Conservation (phyloP, 1,284 basidiomycete species). For the Hemileia vastatrix region DNA sequence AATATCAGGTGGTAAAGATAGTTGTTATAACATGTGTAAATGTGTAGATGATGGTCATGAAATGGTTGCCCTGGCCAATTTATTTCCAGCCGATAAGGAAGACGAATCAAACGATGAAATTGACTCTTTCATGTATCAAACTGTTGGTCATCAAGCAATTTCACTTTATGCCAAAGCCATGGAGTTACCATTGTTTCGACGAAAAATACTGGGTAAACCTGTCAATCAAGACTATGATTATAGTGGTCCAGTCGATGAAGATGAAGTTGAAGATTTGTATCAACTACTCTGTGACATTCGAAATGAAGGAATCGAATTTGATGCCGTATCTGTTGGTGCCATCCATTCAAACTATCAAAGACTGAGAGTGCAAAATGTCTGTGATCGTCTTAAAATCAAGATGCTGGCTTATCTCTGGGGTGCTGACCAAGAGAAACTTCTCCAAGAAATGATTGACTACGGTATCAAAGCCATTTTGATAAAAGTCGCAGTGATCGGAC, state of each 20-base stretch:
- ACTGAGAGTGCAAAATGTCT: constrained; percentile 96
- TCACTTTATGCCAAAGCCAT: constrained; percentile 76
- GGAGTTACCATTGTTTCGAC: constrained; percentile 75
- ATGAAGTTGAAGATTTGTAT: constrained; percentile 93
- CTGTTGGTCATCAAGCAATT: constrained; percentile 89
- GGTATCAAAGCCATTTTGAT: constrained; percentile 77
- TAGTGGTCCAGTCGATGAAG: too few species aligned
- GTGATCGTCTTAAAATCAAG: constrained; percentile 65
- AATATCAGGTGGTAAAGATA: too few species aligned
- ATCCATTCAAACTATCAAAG: constrained; percentile 97
- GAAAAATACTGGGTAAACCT: constrained; percentile 68
- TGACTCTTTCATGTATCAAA: constrained; percentile 97
- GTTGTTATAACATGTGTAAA: too few species aligned
- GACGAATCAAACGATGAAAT: constrained; percentile 65
- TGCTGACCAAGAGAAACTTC: constrained; percentile 68
- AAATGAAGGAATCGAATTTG: too few species aligned
- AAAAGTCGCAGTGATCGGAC: constrained; percentile 91
- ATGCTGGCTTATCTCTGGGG: constrained; percentile 91
- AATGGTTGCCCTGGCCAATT: too few species aligned
- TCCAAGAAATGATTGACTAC: constrained; percentile 73
- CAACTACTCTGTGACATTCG: constrained; percentile 65
- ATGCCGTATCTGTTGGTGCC: constrained; percentile 88
- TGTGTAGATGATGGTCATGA: too few species aligned
- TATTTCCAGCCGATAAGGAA: too few species aligned
- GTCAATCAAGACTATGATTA: constrained; percentile 77